A percentile compares a stretch with the other conserved stretches of the same genome.
phyloP scores from a whole-genome alignment of 2,329 filamentous ascomycete species.

The Juglanconis sp. region DNA sequence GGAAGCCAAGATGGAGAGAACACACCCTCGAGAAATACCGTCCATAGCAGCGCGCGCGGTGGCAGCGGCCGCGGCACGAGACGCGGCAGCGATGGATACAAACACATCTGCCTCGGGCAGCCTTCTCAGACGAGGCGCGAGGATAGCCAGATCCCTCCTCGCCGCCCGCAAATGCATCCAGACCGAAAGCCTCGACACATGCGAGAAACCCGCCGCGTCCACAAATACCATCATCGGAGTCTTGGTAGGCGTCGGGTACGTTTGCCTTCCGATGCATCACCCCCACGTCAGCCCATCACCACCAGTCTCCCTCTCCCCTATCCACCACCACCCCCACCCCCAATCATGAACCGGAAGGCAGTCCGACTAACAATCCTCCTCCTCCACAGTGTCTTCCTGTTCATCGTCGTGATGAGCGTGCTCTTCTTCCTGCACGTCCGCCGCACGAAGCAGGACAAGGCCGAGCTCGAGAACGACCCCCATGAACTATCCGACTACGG shows the following conservation, averaged over 20 bases:
- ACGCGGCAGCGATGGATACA: background rate
- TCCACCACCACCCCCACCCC: too few relatives aligned
- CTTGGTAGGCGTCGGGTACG: constrained; percentile 15
- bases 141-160: constrained; percentile 13
- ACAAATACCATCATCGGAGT: constrained; percentile 11
- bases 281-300: background rate
- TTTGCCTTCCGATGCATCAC: background rate
- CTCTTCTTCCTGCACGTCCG: constrained; percentile 15
- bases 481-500: constrained; percentile 37
- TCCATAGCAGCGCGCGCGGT: background rate
- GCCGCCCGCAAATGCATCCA: constrained; percentile 5
- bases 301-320: background rate
- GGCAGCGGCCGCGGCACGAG: background rate
- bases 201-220: constrained; percentile 17
- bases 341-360: background rate
- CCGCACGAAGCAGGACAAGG: constrained; percentile 17
- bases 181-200: constrained; percentile 9
- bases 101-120: background rate
- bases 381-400: constrained; percentile 6
- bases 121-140: constrained; percentile 10
- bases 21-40: constrained; percentile 14
- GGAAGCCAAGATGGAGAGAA: constrained; percentile 7
- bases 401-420: constrained; percentile 9
- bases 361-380: background rate
- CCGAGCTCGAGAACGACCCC: constrained; percentile 22